Percentiles rank a stretch among this genome's conserved stretches.
These are phyloP conservation scores for Aspergillus pseudoterreus DNA, from an alignment of 2,329 filamentous ascomycete species.

Conservation along the genomic window DNA sequence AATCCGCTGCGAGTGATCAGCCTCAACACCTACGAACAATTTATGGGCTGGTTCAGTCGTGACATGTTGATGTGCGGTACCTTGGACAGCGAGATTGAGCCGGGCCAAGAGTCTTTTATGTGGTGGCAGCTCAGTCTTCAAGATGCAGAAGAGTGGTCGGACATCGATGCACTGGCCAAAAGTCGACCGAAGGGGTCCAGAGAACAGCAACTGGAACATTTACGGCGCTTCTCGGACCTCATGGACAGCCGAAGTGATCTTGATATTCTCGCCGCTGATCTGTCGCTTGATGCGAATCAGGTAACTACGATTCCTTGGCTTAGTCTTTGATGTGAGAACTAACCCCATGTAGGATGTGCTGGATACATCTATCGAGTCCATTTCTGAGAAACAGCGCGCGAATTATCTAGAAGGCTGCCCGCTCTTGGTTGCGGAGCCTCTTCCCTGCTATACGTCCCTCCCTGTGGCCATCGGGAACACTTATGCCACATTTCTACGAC, in stretches of 20 bases:
- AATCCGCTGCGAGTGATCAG: slow-evolving; percentile 75
- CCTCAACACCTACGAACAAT: slow-evolving; percentile 68
- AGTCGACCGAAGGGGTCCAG: slow-evolving; percentile 11
- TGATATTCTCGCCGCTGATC: slow-evolving; percentile 30
- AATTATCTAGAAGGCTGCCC: slow-evolving; percentile 54
- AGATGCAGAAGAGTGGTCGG: slow-evolving; percentile 49
- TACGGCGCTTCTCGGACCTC: slow-evolving; percentile 27
- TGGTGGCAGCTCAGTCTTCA: slow-evolving; percentile 65
- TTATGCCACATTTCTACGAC: slow-evolving; percentile 26
- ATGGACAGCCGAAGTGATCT: slow-evolving; percentile 35
- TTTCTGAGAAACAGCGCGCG: slow-evolving; percentile 51
- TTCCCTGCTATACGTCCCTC: slow-evolving; percentile 43
- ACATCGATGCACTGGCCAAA: slow-evolving; percentile 37
- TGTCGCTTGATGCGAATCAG: slow-evolving; percentile 23
- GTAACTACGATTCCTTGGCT: slow-evolving; percentile 18
- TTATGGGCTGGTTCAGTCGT: slow-evolving; percentile 72
- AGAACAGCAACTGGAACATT: slow-evolving; percentile 21
- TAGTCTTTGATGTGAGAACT: slow-evolving; percentile 3
- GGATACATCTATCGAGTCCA: slow-evolving; percentile 61
- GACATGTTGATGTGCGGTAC: slow-evolving; percentile 49
- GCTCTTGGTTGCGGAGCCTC: slow-evolving; percentile 51
- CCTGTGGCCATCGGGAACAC: slow-evolving; percentile 32
- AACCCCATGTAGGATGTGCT: slow-evolving; percentile 44
- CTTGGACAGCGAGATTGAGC: slow-evolving; percentile 56
- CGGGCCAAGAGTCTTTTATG: slow-evolving; percentile 62